phyloP scores from a whole-genome alignment of 2,329 filamentous ascomycete genomes.

The Fusarium cicatricum region DNA sequence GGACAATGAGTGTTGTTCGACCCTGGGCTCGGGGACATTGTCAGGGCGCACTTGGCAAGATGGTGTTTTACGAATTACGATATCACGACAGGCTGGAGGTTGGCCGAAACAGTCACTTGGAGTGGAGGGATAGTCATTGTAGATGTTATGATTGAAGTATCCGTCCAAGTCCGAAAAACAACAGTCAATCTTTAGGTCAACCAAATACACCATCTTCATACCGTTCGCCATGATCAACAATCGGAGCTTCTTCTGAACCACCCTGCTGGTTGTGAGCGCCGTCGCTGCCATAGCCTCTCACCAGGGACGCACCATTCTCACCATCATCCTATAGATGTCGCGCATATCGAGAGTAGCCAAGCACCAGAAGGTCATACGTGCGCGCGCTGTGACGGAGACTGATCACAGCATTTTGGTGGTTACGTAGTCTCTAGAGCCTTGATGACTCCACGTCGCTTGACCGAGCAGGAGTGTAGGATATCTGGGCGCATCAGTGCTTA shows the following conservation, averaged over 20 bases:
- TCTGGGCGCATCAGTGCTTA: conserved; percentile 14
- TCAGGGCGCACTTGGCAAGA: no score
- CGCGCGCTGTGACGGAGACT: conserved; percentile 46
- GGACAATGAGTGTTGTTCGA: no score
- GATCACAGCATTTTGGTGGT: conserved; percentile 53
- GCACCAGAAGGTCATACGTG: conserved; percentile 58
- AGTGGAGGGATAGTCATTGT: no score
- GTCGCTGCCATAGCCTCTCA: conserved; percentile 46
- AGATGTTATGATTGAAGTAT: no score
- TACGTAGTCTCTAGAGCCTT: conserved; percentile 51
- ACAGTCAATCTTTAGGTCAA: neutral
- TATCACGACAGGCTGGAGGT: no score
- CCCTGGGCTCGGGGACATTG: no score
- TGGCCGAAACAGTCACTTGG: no score
- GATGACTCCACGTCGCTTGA: conserved; percentile 7
- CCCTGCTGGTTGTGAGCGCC: conserved; percentile 45
- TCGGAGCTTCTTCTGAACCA: conserved; percentile 41
- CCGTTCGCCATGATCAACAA: conserved; percentile 44
- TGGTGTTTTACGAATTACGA: no score
- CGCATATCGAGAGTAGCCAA: conserved; percentile 51
- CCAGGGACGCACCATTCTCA: conserved; percentile 37
- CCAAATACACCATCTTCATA: neutral
- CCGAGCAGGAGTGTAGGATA: neutral
- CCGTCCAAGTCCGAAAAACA: no score
- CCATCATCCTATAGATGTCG: conserved; percentile 33